A percentile compares a stretch with the other conserved stretches of the same genome.
These are phyloP conservation scores for Candida andamanensis DNA, from an alignment of 805 yeast genomes.

Conservation along the genomic window DNA sequence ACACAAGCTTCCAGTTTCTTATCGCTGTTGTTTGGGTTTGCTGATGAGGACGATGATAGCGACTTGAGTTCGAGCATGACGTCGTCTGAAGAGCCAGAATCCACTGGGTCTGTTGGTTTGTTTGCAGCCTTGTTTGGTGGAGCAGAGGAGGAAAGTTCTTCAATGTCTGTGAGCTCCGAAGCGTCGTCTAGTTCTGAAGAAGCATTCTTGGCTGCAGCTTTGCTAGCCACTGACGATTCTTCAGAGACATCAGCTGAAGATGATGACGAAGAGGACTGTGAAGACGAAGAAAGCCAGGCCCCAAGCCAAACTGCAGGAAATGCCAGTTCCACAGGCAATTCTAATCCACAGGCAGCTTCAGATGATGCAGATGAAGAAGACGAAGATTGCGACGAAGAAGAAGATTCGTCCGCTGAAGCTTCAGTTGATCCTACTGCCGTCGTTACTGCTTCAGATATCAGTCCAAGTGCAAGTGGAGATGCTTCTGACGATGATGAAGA, in stretches of 20 bases:
- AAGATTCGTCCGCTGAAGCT: constrained; percentile 1
- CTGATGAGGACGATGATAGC: constrained; percentile 1
- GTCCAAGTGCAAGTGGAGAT: constrained; percentile 2
- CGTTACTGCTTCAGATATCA: background rate
- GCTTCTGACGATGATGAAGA: constrained; percentile 4
- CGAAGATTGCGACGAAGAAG: constrained; percentile 14
- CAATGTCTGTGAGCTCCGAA: no score
- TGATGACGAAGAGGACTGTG: constrained; percentile 9
- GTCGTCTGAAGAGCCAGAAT: constrained; percentile 3
- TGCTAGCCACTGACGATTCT: background rate
- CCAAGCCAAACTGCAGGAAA: constrained; percentile 5
- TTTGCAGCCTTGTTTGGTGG: background rate
- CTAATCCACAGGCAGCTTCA: background rate
- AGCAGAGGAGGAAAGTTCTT: background rate
- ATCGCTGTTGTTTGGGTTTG: constrained; percentile 4
- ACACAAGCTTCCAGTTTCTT: constrained; percentile 3
- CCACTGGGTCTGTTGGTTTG: background rate
- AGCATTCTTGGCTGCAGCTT: background rate
- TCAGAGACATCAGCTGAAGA: constrained; percentile 2
- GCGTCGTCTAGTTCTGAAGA: no score
- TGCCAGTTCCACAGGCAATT: constrained; percentile 7
- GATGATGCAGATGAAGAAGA: constrained; percentile 7
- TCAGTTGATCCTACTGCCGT: constrained; percentile 7
- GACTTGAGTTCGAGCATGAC: constrained; percentile 3
- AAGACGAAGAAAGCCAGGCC: constrained; percentile 5